A percentile compares a stretch with the other conserved stretches of the same genome.
These are phyloP conservation scores for Candida sanyaensis DNA, from an alignment of 1,139 yeast species.

Conservation along the genomic window DNA sequence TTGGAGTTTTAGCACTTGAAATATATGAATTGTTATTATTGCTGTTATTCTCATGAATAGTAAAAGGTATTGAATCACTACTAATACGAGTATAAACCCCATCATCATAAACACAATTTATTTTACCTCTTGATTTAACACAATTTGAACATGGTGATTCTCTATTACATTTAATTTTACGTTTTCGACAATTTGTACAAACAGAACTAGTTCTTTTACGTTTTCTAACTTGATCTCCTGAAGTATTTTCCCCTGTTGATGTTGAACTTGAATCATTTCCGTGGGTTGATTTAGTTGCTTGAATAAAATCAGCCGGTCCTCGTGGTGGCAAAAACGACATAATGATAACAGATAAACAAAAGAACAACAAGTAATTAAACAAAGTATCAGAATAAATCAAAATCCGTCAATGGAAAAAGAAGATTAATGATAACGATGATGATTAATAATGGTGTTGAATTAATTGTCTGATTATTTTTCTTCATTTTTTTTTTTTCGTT, in stretches of 20 bases:
- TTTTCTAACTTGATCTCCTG: constrained; percentile 16
- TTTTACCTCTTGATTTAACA: constrained; percentile 23
- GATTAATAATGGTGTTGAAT: too few relatives aligned
- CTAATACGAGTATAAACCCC: background rate
- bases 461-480: too few relatives aligned
- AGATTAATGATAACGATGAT: too few relatives aligned
- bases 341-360: background rate
- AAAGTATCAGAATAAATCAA: background rate
- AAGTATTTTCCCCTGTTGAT: background rate
- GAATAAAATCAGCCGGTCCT: background rate
- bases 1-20: constrained; percentile 27
- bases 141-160: constrained; percentile 40
- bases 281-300: background rate
- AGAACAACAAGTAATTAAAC: background rate
- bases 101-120: constrained; percentile 29
- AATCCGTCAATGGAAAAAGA: too few relatives aligned
- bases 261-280: background rate
- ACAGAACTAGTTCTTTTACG: constrained; percentile 37
- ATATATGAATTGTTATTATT: background rate
- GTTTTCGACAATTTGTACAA: constrained; percentile 35
- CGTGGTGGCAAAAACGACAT: constrained; percentile 1
- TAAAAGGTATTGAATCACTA: constrained; percentile 14
- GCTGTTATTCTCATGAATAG: constrained; percentile 15
- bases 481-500: background rate
- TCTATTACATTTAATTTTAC: constrained; percentile 41